Evolutionary conservation across 768 basidiomycete genomes (phyloP).

Genomic region (Porphyrellus cyaneotinctus): DNA sequence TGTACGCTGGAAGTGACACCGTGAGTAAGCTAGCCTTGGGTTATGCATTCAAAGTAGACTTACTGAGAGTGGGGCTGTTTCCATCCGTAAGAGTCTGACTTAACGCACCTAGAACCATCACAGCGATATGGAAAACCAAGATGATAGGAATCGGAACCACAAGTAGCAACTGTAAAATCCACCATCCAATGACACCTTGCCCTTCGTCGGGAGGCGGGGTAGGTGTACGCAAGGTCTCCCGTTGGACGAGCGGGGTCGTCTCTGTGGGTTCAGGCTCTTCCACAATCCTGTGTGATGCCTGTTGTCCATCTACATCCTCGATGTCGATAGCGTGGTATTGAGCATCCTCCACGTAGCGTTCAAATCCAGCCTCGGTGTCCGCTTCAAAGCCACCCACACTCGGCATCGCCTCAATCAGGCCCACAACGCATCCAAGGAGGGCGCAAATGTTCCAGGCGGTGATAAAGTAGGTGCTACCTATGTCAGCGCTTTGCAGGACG

Average conservation of each 20-base stretch:
- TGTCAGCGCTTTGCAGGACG: conserved; percentile 35
- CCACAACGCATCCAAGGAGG: conserved; percentile 39
- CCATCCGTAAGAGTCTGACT: conserved; percentile 65
- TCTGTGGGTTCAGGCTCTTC: conserved; percentile 47
- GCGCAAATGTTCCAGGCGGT: conserved; percentile 51
- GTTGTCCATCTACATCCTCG: conserved; percentile 16
- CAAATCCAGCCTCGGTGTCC: conserved; percentile 2
- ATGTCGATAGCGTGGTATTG: conserved; percentile 27
- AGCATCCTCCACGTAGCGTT: conserved; percentile 13
- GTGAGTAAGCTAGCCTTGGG: background rate
- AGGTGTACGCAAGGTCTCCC: conserved; percentile 18
- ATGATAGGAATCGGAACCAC: conserved; percentile 52
- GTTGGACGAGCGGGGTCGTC: conserved; percentile 51
- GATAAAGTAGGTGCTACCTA: conserved; percentile 57
- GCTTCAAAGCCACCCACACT: conserved; percentile 11
- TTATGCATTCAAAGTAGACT: conserved; percentile 19
- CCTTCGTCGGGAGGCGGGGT: conserved; percentile 5
- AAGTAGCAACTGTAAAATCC: conserved; percentile 57
- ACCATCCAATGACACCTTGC: conserved; percentile 38
- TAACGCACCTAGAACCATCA: conserved; percentile 45
- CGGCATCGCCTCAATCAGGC: conserved; percentile 35
- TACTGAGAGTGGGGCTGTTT: conserved; percentile 45
- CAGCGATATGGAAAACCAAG: conserved; percentile 47
- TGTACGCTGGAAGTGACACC: conserved; percentile 43
- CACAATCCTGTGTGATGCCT: conserved; percentile 19